A percentile compares a stretch with the other conserved stretches of the same genome.
phyloP scores from a whole-genome alignment of 2,329 filamentous ascomycete genomes.

The Aspergillus fijiensis region DNA sequence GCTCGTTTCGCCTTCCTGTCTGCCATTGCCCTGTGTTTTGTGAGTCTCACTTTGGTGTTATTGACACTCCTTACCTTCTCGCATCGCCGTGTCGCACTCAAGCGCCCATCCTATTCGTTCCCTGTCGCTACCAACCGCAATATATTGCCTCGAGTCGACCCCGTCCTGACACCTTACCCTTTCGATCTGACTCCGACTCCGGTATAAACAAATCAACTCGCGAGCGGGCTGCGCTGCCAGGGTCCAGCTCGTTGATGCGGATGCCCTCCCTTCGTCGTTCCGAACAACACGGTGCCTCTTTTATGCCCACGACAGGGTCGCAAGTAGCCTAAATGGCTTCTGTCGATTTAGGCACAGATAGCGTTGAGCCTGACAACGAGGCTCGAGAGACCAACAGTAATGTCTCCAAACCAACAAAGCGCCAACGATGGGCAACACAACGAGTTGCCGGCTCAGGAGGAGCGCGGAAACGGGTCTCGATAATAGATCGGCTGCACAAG shows the following conservation, averaged over 20 bases:
- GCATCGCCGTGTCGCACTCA: background rate
- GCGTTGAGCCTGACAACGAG: slow-evolving; percentile 28
- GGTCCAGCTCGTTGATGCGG: slow-evolving; percentile 28
- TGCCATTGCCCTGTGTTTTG: slow-evolving; percentile 14
- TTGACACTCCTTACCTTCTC: slow-evolving; percentile 8
- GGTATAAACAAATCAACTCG: slow-evolving; percentile 9
- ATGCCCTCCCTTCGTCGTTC: slow-evolving; percentile 25
- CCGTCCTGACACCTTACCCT: background rate
- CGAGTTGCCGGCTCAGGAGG: slow-evolving; percentile 75
- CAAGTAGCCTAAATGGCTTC: slow-evolving; percentile 40
- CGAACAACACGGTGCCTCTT: slow-evolving; percentile 19
- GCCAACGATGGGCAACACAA: slow-evolving; percentile 95
- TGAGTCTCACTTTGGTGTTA: slow-evolving; percentile 3
- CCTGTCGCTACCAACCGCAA: background rate
- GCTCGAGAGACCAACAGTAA: slow-evolving; percentile 42
- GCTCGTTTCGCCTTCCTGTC: slow-evolving; percentile 19
- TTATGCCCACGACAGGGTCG: slow-evolving; percentile 30
- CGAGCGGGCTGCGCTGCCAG: slow-evolving; percentile 25
- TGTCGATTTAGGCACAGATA: slow-evolving; percentile 35
- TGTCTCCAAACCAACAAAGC: slow-evolving; percentile 65
- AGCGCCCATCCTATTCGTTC: background rate
- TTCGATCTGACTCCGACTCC: background rate
- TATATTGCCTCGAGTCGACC: background rate
- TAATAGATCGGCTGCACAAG: slow-evolving; percentile 73
- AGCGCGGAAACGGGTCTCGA: slow-evolving; percentile 74